Evolutionary conservation across 2,329 filamentous ascomycete species (phyloP), one percentile per base, ranked within the genome.

Genomic region (Botrytis fragariae): DNA sequence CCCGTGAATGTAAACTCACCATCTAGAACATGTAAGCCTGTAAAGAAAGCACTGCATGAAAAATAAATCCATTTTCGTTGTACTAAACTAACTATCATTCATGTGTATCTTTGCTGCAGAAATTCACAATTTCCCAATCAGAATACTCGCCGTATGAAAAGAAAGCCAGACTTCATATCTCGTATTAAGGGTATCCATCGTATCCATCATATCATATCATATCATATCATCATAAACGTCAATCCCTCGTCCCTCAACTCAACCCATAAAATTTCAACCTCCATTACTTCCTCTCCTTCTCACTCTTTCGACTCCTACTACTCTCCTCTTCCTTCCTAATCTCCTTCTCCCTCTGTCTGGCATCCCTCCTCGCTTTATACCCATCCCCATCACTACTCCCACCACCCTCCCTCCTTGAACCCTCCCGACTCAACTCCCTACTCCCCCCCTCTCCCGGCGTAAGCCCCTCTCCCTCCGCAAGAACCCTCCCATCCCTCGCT

Each of bases 401-500:
- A 16, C 29, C 61, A 1, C 42, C 61, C 39, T 61, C 67, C 51
- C 37, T 44, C 12, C 67, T 61, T 54, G 45, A 67, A n/a, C 39
- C 45, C 70, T 68, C 39, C 7, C 70, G 18, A 20, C 29, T 35
- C 70, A 54, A 32, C 20, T 59, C 70, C 9, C 37, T 18, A 4
- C 70, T 68, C n/a, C 73, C 64, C 3, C 74, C 73, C 44, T 77
- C 73, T 39, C 72, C 76, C 39, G 77, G 72, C 29, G 76, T 72
- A 8, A 74, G 44, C 4, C 74, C 74, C 37, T 67, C 70, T 25
- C 44, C 71, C 12, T 57, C 71, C 10, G 10, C 48, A 25, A 60
- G 6, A 7, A 69, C 44, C 16, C n/a, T 69, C 37, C 71, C 71
- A 73, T 81, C 79, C 25, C 74, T 76, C 54, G 78, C 78, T 16